These are phyloP conservation scores for Penicillium sp. DNA, from an alignment of 2,329 filamentous ascomycete genomes.

Conservation along the genomic window DNA sequence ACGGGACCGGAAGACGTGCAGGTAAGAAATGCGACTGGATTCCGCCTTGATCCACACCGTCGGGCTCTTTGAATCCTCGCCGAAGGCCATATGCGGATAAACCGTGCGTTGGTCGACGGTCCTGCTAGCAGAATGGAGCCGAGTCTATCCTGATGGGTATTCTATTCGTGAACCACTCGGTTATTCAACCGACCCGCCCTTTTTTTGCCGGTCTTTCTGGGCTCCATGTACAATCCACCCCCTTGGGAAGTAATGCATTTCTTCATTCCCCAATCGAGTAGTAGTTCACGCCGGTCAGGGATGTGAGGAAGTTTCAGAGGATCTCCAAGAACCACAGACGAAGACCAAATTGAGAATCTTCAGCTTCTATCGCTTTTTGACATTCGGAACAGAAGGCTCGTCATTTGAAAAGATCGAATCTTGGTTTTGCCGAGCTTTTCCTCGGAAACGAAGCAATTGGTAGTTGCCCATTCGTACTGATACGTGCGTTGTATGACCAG, in stretches of 20 bases:
- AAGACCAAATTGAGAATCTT: not conserved
- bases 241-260: conserved; percentile 1
- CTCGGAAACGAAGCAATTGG: conserved; percentile 4
- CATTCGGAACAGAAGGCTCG: too few species aligned
- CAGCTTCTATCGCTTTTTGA: not conserved
- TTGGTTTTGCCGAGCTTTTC: not conserved
- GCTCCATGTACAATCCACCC: conserved; percentile 11
- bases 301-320: conserved; percentile 1
- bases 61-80: conserved; percentile 22
- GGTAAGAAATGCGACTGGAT: conserved; percentile 5
- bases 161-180: conserved; percentile 19
- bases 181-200: conserved; percentile 19
- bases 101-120: conserved; percentile 19
- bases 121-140: conserved; percentile 13
- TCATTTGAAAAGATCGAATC: too few species aligned
- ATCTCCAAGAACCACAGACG: conserved; percentile 2
- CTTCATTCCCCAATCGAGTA: conserved; percentile 3
- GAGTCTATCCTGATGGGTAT: conserved; percentile 17
- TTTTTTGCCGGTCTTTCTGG: conserved; percentile 12
- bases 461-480: conserved; percentile 23
- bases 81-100: conserved; percentile 17
- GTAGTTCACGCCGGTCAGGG: conserved; percentile 7
- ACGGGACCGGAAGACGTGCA: conserved; percentile 5
- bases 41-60: conserved; percentile 19
- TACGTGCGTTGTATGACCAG: conserved; percentile 25